Conservation (phyloP, 176 grass and related monocot genomes). For the Typha latifolia region DNA sequence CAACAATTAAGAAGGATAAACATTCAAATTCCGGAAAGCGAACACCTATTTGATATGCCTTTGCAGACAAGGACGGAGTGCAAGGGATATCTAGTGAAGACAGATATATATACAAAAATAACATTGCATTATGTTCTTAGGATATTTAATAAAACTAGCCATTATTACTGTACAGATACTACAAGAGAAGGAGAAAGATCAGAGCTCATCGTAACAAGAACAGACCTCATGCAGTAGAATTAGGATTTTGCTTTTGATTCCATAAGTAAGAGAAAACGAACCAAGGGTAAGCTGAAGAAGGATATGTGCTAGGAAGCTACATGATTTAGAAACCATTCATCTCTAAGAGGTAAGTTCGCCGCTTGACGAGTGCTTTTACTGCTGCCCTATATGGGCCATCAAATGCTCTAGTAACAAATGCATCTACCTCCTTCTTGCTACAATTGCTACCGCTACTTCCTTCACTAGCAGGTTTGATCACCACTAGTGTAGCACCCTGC, state of each 20-base stretch:
- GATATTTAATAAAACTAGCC: constrained; percentile 13
- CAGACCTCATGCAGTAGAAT: too few relatives aligned
- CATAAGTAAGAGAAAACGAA: not conserved
- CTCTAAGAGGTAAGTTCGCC: constrained; percentile 69
- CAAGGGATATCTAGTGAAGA: not conserved
- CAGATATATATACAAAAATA: not conserved
- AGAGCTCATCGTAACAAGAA: constrained; percentile 8
- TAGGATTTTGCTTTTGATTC: not conserved
- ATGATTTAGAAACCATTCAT: constrained; percentile 68
- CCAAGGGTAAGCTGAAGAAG: not conserved
- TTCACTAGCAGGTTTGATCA: constrained; percentile 69
- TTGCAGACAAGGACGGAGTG: too few relatives aligned
- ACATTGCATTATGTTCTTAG: not conserved
- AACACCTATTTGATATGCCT: too few relatives aligned
- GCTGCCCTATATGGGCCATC: constrained; percentile 56
- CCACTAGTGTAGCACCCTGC: constrained; percentile 64
- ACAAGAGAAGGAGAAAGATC: constrained; percentile 19
- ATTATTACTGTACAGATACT: constrained; percentile 27
- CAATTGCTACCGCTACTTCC: constrained; percentile 16
- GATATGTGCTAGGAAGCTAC: not conserved
- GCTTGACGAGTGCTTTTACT: constrained; percentile 45
- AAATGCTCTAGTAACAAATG: constrained; percentile 39
- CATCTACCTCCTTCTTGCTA: constrained; percentile 55
- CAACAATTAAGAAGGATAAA: too few relatives aligned
- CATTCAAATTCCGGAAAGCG: too few relatives aligned